These are phyloP conservation scores for Rehmannia glutinosa DNA, from an alignment of 257 asterid genomes.

Conservation along the genomic window DNA sequence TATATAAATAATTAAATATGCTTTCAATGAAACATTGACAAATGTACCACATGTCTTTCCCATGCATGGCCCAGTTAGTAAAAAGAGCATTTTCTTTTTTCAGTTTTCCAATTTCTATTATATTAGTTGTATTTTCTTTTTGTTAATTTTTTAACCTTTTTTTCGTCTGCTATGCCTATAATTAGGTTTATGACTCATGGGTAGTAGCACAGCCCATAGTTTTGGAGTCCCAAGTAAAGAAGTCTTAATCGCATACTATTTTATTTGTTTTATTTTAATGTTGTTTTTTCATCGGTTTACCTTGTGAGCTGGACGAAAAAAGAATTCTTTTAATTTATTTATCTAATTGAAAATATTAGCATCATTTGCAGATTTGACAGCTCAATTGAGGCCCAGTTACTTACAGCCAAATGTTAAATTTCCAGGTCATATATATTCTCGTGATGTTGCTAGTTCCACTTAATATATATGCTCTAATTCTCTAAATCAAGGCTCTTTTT, in stretches of 20 bases:
- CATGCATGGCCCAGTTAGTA: no score
- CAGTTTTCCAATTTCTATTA: no score
- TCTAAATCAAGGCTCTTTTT: neutral
- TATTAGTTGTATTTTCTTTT: no score
- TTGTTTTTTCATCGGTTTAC: neutral
- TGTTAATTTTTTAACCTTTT: no score
- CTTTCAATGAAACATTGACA: no score
- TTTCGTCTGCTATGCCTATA: neutral
- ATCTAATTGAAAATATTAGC: neutral
- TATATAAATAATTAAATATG: no score
- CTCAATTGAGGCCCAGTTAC: conserved; percentile 6
- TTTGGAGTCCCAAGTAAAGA: neutral
- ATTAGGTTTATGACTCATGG: neutral
- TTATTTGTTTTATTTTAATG: no score
- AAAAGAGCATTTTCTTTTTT: no score
- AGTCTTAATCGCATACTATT: neutral
- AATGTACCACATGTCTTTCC: no score
- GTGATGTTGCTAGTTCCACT: neutral
- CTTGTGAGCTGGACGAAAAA: neutral
- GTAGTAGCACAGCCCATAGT: neutral
- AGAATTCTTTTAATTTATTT: neutral
- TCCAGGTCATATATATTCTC: neutral
- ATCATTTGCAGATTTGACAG: conserved; percentile 8
- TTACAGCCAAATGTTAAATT: conserved; percentile 1
- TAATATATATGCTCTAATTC: neutral